Conservation (phyloP, 2,329 filamentous ascomycete genomes). For the Stagonosporopsis vannaccii region DNA sequence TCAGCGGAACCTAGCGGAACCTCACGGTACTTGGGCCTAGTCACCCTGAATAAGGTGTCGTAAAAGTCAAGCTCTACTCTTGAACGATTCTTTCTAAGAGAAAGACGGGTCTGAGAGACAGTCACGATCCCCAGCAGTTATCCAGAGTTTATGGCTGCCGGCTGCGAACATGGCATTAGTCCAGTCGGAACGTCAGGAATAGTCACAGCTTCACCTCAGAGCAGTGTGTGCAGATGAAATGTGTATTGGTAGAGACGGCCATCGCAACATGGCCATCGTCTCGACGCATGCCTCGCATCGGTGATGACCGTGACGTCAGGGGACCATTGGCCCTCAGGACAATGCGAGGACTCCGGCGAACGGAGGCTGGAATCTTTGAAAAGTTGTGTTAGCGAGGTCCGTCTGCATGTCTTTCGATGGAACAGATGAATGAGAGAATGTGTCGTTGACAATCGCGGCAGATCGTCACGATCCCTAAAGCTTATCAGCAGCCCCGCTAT, state of each 20-base stretch:
- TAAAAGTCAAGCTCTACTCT: background rate
- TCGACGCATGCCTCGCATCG: background rate
- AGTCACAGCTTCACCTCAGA: background rate
- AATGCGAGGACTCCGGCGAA: background rate
- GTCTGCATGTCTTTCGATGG: background rate
- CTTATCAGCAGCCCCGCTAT: constrained; percentile 11
- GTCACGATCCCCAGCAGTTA: too few relatives aligned
- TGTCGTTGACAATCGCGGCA: background rate
- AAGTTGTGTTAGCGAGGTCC: background rate
- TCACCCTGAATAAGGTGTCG: too few relatives aligned
- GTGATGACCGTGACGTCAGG: background rate
- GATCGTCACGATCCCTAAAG: background rate
- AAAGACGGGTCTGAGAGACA: too few relatives aligned
- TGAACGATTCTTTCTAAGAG: background rate
- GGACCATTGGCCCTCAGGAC: background rate
- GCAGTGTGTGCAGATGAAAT: background rate
- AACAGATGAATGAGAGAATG: background rate
- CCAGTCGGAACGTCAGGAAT: background rate
- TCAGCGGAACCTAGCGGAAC: background rate
- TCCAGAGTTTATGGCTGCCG: background rate
- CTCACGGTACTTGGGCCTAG: too few relatives aligned
- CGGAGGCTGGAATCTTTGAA: background rate
- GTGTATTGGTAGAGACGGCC: background rate
- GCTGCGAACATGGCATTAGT: too few relatives aligned
- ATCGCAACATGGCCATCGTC: background rate